Base-by-base conservation (phyloP, 371 early-diverging fungal genomes). In the Mortierella sp. region DNA sequence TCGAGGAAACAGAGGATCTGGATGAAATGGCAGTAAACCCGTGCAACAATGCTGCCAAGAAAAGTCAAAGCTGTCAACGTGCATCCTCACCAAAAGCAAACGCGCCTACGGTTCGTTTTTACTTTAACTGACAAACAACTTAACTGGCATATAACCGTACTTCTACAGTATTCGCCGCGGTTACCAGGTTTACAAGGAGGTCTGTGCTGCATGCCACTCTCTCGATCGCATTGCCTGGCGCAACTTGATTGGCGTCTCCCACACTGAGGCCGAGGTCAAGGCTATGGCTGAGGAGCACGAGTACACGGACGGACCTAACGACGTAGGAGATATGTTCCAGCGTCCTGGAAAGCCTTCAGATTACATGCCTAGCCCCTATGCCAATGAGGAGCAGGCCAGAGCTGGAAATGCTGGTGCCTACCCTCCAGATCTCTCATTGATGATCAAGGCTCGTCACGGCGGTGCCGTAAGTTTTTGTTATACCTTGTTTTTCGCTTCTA, bases 151-250 rank as follows among this genome's bases (percentile, higher is more conserved):
- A 28, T 17, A 14, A 17, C 26, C 30, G 14, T 53, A 23, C 48
- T 17, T 23, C 46, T 34, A 46, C 75, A 94, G 95, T 78, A 91
- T 97, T 54, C 96, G 97, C 75, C 97, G 98, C 84, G 99, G 98
- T 65, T 98, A 94, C 86, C 98, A 97, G 81, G 99, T 98, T 30
- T 98, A 97, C 89, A 93, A 93, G 85, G 99, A 98, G 80, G 94
- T 98, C 56, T 98, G 99, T 83, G 87, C 98, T 53, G 93, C 96
- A 46, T 98, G 99, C 86, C 99, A 98, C 85, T 96, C 97, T 31
- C 88, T 97, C 68, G 92, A 97, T 55, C 92, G 92, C 63, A 88
- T 98, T 64, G 88, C 94, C 72, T 98, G 90, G 92, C 94, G 98
- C 81, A 95, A 97, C 88, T 84, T 98, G 79, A 90, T 98, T 28